Percentiles rank a stretch among this genome's conserved stretches.
Evolutionary conservation across 2,329 filamentous ascomycete species (phyloP).

Genomic region (Colletotrichum liriopes): DNA sequence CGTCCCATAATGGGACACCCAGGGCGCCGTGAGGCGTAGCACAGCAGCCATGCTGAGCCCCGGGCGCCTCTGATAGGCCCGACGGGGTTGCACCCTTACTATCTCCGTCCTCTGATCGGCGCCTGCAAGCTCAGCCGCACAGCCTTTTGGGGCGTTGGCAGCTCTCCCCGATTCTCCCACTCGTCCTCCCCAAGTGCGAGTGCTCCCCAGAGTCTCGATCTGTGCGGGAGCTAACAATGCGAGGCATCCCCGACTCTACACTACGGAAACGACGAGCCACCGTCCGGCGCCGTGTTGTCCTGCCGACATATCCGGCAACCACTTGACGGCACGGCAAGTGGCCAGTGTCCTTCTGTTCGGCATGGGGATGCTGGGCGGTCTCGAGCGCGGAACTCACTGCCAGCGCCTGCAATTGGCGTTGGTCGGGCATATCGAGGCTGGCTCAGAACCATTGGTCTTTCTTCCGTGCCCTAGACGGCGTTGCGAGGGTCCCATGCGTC

Average conservation of each 20-base stretch:
- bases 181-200: background rate
- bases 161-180: constrained; percentile 1
- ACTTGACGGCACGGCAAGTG: background rate
- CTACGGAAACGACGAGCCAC: too few relatives aligned
- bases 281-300: constrained; percentile 4
- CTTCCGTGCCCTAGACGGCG: background rate
- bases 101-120: constrained; percentile 31
- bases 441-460: background rate
- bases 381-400: background rate
- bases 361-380: background rate
- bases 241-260: background rate
- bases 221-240: background rate
- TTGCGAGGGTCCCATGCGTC: background rate
- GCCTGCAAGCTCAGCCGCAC: constrained; percentile 38
- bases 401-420: background rate
- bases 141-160: constrained; percentile 5
- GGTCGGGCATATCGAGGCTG: background rate
- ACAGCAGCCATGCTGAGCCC: constrained; percentile 38
- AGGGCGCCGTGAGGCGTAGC: constrained; percentile 31
- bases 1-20: background rate
- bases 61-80: constrained; percentile 26
- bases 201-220: background rate
- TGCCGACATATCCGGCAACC: background rate
- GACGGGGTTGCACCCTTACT: constrained; percentile 31
- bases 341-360: background rate